Base-by-base conservation (phyloP, 495 filamentous ascomycete genomes). In the Penicillium bovifimosum region DNA sequence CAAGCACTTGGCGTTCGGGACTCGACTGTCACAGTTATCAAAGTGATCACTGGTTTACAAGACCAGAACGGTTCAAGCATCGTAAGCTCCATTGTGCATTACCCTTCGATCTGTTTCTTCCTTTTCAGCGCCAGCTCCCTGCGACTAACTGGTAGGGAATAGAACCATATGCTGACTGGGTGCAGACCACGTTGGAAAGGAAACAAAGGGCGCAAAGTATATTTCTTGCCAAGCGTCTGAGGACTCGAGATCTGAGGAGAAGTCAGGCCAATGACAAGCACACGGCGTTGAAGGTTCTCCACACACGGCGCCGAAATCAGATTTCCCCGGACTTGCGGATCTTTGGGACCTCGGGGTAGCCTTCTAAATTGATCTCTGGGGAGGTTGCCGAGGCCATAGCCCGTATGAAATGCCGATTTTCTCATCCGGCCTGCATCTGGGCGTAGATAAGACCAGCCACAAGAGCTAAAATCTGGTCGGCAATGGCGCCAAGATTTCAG, bases 311-410 rank as follows among this genome's bases (percentile, higher is more conserved):
- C 34, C 41, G n/a, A n/a, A n/a, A 42, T 45, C 20, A 26, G 33
- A 16, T 31, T 54, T 54, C 52, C 45, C 52, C 52, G 41, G 52
- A 54, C 38, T 54, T 36, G 41, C 35, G 31, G 32, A 53, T 47
- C 41, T 9, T 11, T 40, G 11, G n/a, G 26, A 46, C 41, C 41
- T 32, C 20, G 33, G 32, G 27, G 14, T 38, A 26, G 31, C 3
- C 13, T 1, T 44, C 13, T 1, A 13, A 17, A 11, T 35, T 33
- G 2, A 10, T 26, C 26, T 38, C n/a, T 40, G 47, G 47, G 40
- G 20, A n/a, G 20, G 4, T 24, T 24, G 20, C 17, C 18, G 18
- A 17, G 44, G 14, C 27, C 41, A 44, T 24, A 38, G 11, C 27
- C 4, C 5, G 10, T 3, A 17, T 9, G 35, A 59, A 49, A 49